Percentiles rank a stretch among this genome's conserved stretches.
Evolutionary conservation across 2,329 filamentous ascomycete species (phyloP).

Genomic region (Polytolypa hystricis): DNA sequence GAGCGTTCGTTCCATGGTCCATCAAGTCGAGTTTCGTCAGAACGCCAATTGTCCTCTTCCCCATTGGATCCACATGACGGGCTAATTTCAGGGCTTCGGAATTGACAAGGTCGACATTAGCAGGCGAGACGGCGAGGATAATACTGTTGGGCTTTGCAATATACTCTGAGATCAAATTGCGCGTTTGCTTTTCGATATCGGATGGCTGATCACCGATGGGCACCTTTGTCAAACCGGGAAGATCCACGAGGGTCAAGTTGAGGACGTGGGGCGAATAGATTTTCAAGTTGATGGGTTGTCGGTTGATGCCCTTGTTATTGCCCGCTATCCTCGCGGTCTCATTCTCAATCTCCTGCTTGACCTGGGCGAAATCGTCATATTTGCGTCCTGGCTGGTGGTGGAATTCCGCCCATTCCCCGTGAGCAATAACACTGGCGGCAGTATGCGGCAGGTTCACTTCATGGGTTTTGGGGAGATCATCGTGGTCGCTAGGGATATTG

Average conservation of each 20-base stretch:
- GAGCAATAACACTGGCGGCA: constrained; percentile 57
- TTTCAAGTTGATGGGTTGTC: constrained; percentile 95
- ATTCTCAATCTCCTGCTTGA: constrained; percentile 93
- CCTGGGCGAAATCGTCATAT: constrained; percentile 84
- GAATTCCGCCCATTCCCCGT: constrained; percentile 84
- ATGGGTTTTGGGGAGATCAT: constrained; percentile 57
- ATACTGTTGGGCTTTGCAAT: constrained; percentile 99
- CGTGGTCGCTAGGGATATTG: constrained; percentile 69
- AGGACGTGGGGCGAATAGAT: constrained; percentile 96
- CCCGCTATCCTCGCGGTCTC: constrained; percentile 92
- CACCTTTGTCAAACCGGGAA: constrained; percentile 93
- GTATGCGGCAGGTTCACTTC: constrained; percentile 61
- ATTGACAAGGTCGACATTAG: constrained; percentile 96
- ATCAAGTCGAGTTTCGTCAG: constrained; percentile 95
- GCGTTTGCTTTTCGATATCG: constrained; percentile 97
- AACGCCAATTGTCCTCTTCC: constrained; percentile 89
- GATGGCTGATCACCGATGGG: constrained; percentile 95
- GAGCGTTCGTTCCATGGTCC: constrained; percentile 95
- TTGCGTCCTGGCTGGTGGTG: constrained; percentile 83
- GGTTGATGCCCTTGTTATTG: constrained; percentile 96
- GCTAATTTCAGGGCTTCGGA: constrained; percentile 95
- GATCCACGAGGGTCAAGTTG: constrained; percentile 88
- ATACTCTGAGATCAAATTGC: constrained; percentile 92
- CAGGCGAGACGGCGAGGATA: constrained; percentile 88
- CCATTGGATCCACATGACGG: constrained; percentile 89